Evolutionary conservation across 2,329 filamentous ascomycete species (phyloP).

Genomic region (Ophiostoma montium): DNA sequence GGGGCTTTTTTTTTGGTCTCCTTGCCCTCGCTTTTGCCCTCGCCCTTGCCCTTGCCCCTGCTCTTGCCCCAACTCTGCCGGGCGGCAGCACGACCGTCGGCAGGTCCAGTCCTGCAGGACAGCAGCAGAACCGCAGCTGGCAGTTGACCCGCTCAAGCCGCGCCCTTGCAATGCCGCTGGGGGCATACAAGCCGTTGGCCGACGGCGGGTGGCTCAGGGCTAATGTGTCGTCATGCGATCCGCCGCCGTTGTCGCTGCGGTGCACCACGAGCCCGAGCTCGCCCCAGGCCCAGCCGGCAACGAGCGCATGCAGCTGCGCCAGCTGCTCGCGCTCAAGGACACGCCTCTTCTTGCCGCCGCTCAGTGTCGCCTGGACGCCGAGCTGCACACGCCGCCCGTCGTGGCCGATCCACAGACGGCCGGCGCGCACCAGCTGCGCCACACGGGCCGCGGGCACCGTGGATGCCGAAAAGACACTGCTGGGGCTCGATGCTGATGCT

Average conservation of each 20-base stretch:
- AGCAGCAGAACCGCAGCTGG: constrained; percentile 2
- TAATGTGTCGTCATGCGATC: neutral
- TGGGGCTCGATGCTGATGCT: constrained; percentile 1
- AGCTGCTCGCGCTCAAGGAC: neutral
- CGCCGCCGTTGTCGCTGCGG: neutral
- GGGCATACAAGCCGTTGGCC: constrained; percentile 8
- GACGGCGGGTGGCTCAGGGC: constrained; percentile 6
- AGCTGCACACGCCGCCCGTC: constrained; percentile 7
- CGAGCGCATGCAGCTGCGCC: neutral
- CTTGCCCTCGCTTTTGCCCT: neutral
- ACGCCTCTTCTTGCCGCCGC: neutral
- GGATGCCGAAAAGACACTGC: neutral
- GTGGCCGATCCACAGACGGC: constrained; percentile 10
- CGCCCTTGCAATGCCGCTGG: constrained; percentile 9
- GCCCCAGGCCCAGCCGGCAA: constrained; percentile 3
- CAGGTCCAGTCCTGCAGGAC: neutral
- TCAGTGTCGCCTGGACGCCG: constrained; percentile 5
- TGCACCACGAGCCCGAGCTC: constrained; percentile 4
- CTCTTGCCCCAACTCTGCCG: neutral
- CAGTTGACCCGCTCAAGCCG: constrained; percentile 9
- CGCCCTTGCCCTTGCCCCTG: neutral
- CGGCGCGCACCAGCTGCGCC: constrained; percentile 9
- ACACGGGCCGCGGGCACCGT: constrained; percentile 9
- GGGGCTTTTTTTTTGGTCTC: neutral
- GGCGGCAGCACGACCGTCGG: neutral